Base-by-base conservation (phyloP, 345 rosid genomes). In the Gossypium thurberi region DNA sequence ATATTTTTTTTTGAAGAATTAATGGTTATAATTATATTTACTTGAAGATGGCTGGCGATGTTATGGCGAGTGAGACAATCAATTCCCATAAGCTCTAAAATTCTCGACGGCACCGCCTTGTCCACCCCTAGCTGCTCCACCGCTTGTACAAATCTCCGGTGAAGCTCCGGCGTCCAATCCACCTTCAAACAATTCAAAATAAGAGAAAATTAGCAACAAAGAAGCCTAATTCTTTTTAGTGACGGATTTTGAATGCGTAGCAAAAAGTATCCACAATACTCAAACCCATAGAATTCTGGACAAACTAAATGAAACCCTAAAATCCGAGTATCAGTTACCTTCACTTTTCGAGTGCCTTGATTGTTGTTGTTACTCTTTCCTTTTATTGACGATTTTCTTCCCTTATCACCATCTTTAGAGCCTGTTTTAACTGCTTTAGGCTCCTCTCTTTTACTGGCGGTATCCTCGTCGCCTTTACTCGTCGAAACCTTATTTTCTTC, bases 151-250 rank as follows among this genome's bases (percentile, higher is more conserved):
- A 95, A 95, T 52, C 86, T 87, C 81, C 94, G 82, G 82, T 95
- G 99, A 80, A 95, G 82, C 71, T 92, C 98, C 65, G 97, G 91
- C 25, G 98, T 95, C 99, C 99, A 95, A 65, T 95, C 99, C 85
- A 95, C 96, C 98, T 95, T 46, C 82, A 79, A 81, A 65, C 55
- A 78, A 4, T 69, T 77, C 77, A 74, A 33, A 4, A 33, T 33
- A 33, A 78, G 68, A 69, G 11, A 37, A 44, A 9, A 20, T 26
- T 26, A 59, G 42, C 26, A 23, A 0, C 4, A 55, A 50, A 18
- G n/a, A 7, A 62, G 15, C 5, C 6, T 33, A 33, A 4, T 33
- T 33, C 6, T 33, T 33, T 33, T 5, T 33, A 33, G 40, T 33
- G 40, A 33, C 6, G 40, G 40, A 33, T 33, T 33, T 33, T 4